phyloP scores from a whole-genome alignment of 2,329 filamentous ascomycete genomes.

The Decorospora gaudefroyi region DNA sequence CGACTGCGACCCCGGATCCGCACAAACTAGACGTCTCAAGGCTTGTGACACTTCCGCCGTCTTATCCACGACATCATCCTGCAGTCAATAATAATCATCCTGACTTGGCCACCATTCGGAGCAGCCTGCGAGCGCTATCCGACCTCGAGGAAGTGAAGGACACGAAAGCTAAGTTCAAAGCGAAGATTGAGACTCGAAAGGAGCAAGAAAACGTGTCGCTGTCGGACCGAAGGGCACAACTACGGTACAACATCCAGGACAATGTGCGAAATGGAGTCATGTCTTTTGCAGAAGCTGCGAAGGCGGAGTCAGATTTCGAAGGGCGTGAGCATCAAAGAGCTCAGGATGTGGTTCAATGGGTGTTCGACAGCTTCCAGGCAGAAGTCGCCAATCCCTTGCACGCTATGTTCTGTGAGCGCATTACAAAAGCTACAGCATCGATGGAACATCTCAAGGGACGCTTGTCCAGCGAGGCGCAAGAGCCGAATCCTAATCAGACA shows the following conservation, averaged over 20 bases:
- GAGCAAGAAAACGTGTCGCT: constrained; percentile 57
- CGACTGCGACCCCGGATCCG: constrained; percentile 54
- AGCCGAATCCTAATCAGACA: constrained; percentile 74
- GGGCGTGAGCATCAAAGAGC: constrained; percentile 70
- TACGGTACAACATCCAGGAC: constrained; percentile 75
- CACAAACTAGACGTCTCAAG: constrained; percentile 81
- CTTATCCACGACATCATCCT: constrained; percentile 91
- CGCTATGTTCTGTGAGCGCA: constrained; percentile 74
- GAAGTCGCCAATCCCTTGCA: constrained; percentile 84
- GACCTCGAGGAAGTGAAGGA: constrained; percentile 73
- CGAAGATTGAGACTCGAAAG: constrained; percentile 59
- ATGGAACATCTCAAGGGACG: constrained; percentile 75
- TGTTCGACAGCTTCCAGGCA: constrained; percentile 84
- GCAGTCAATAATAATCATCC: constrained; percentile 96
- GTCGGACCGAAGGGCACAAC: constrained; percentile 66
- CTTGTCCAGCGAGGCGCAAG: constrained; percentile 72
- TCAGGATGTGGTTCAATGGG: constrained; percentile 74
- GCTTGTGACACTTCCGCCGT: constrained; percentile 87
- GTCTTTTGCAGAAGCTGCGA: constrained; percentile 79
- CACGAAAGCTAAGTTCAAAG: constrained; percentile 62
- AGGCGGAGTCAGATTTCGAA: constrained; percentile 76
- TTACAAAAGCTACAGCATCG: constrained; percentile 72
- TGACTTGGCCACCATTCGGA: constrained; percentile 77
- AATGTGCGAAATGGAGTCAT: constrained; percentile 79
- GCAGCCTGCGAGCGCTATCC: constrained; percentile 71